These are phyloP conservation scores for Mycena chlorophos DNA, from an alignment of 768 basidiomycete genomes.

Conservation along the genomic window DNA sequence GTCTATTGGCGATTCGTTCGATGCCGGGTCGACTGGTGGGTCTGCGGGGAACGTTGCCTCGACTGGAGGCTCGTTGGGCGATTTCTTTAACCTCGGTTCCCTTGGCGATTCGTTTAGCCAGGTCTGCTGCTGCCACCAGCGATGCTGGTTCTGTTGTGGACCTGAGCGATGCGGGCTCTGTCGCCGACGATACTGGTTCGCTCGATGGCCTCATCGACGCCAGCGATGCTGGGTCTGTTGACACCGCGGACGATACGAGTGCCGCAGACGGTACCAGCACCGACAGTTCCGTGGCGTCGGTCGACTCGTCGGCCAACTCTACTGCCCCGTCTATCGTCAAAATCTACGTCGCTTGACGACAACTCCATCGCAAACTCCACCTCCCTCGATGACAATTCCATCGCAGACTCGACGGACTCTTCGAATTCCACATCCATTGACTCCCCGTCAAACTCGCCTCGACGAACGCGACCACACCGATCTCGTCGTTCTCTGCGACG, in stretches of 20 bases:
- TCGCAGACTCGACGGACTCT: too few relatives aligned
- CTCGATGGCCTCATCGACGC: neutral
- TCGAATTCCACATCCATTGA: too few relatives aligned
- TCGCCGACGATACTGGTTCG: conserved; percentile 78
- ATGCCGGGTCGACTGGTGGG: neutral
- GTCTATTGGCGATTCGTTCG: neutral
- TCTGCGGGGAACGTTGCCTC: neutral
- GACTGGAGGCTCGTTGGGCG: too few relatives aligned
- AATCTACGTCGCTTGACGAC: neutral
- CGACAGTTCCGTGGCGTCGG: neutral
- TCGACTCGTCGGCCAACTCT: conserved; percentile 2
- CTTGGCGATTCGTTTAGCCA: conserved; percentile 96
- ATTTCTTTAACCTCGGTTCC: conserved; percentile 86
- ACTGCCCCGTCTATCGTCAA: neutral
- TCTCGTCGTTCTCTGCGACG: too few relatives aligned
- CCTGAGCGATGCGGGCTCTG: conserved; percentile 18
- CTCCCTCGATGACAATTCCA: too few relatives aligned
- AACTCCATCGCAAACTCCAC: too few relatives aligned
- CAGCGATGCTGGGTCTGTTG: neutral
- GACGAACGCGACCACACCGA: too few relatives aligned
- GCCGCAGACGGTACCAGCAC: neutral
- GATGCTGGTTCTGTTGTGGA: conserved; percentile 29
- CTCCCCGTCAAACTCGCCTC: too few relatives aligned
- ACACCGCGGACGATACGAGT: conserved; percentile 3
- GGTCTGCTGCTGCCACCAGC: conserved; percentile 81